Percentiles rank a stretch among this genome's conserved stretches.
Evolutionary conservation across 129 eudicot species (phyloP).

Genomic region (Daucus carota): DH1_v3.0 NC_030387.2:7122501-7123000

Average conservation of each 20-base stretch:
- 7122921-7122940: neutral
- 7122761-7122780: conserved; percentile 95
- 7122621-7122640: neutral
- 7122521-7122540: neutral
- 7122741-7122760: conserved; percentile 80
- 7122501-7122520: neutral
- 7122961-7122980: neutral
- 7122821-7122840: conserved; percentile 73
- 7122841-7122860: conserved; percentile 80
- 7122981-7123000: neutral
- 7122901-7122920: neutral
- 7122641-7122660: neutral
- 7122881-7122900: conserved; percentile 27
- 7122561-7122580: neutral
- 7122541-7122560: neutral
- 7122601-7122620: neutral
- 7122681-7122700: conserved; percentile 2
- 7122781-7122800: conserved; percentile 95
- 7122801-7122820: conserved; percentile 91
- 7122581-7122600: neutral
- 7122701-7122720: neutral
- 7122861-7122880: conserved; percentile 78
- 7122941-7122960: neutral
- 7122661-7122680: neutral
- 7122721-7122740: neutral